Base-by-base conservation (phyloP, 441 rosid genomes). In the Pelargonium myrrhifolium region DNA sequence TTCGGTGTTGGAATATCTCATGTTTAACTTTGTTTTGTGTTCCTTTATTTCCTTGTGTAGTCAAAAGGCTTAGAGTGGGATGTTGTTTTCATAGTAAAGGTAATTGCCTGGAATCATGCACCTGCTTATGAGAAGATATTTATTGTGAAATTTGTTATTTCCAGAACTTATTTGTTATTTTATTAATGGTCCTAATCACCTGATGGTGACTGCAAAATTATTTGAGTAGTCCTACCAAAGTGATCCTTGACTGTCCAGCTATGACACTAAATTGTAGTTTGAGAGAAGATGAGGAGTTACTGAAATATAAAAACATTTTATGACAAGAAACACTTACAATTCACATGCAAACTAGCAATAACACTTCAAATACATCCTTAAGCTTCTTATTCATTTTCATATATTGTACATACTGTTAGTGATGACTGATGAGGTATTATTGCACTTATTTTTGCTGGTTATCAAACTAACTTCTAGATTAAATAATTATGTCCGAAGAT, bases 61-160 rank as follows among this genome's bases (percentile, higher is more conserved):
- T 91, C 99, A 24, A 94, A 94, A 84, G 99, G 99, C 75, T 81
- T 94, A 73, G 99, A 94, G 70, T 94, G 99, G 99, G 99, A 91
- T 80, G 69, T 77, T 45, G 97, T 91, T 78, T 94, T 94, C 86
- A 81, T 93, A 69, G 85, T 89, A 75, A 94, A 91, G 97, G 99
- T 94, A 85, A 63, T 66, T 74, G 42, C 17, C 61, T 69, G 20
- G 10, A 18, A 20, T 9, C 28, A 8, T 56, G 61, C 26, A 56
- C 71, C 53, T 59, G 9, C 65, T 65, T 53, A 49, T 17, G 26
- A 21, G 22, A 56, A 9, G 18, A 18, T 56, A 22, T 56, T 4
- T 20, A 56, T 56, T 56, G 61, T 20, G 22, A 21, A 18, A 56
- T 7, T 20, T 56, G 24, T 56, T 53, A 53, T 42, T 42, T 12